Evolutionary conservation across 805 yeast genomes (phyloP).

Genomic region (Wickerhamomyces subpelliculosus): DNA sequence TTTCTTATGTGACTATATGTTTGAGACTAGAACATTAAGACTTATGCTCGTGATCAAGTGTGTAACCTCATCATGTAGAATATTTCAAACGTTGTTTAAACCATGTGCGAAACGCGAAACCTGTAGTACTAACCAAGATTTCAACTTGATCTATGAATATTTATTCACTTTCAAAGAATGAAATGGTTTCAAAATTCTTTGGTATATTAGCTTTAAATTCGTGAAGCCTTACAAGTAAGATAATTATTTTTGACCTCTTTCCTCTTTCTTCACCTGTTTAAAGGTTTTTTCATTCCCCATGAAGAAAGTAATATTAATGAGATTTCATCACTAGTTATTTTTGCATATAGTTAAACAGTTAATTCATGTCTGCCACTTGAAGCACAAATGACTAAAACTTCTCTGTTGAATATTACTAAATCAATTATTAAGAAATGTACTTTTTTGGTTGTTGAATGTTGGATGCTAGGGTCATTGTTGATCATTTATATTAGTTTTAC

Average conservation of each 20-base stretch:
- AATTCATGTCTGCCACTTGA: conserved; percentile 90
- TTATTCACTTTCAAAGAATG: too few relatives aligned
- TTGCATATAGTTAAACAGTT: conserved; percentile 77
- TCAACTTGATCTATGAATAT: conserved; percentile 54
- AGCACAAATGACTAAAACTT: conserved; percentile 84
- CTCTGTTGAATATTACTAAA: too few relatives aligned
- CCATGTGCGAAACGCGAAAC: conserved; percentile 78
- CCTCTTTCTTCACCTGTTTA: conserved; percentile 56
- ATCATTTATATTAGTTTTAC: too few relatives aligned
- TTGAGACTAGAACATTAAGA: conserved; percentile 69
- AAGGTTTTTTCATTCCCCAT: too few relatives aligned
- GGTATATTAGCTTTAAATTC: too few relatives aligned
- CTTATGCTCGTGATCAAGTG: conserved; percentile 79
- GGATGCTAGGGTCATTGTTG: not conserved
- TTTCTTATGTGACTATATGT: conserved; percentile 63
- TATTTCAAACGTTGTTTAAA: conserved; percentile 61
- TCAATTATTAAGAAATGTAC: too few relatives aligned
- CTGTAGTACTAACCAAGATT: conserved; percentile 60
- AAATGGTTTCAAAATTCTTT: too few relatives aligned
- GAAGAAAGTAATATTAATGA: conserved; percentile 68
- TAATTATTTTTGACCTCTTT: conserved; percentile 35
- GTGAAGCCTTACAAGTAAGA: too few relatives aligned
- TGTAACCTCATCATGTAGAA: conserved; percentile 50
- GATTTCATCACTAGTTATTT: conserved; percentile 56
- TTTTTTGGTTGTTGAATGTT: too few relatives aligned